These are phyloP conservation scores for Phaseolus lunatus DNA, from an alignment of 306 rosid genomes.

Conservation along the genomic window DNA sequence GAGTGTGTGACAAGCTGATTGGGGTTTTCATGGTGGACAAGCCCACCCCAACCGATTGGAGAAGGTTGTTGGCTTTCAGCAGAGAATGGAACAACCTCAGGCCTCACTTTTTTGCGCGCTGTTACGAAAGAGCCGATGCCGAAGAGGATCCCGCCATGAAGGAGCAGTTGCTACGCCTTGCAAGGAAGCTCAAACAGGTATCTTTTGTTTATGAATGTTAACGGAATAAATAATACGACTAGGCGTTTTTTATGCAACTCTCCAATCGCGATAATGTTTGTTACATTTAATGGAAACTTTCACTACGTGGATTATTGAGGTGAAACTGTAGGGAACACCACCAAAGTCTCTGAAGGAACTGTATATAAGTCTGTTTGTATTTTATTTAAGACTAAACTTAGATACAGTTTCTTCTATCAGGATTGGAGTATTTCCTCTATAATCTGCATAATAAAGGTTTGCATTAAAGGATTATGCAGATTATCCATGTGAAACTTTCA, in stretches of 20 bases:
- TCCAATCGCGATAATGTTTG: neutral
- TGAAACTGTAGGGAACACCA: neutral
- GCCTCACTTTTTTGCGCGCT: slow-evolving; percentile 73
- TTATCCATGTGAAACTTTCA: too few species aligned
- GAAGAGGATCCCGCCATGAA: slow-evolving; percentile 71
- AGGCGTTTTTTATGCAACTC: neutral
- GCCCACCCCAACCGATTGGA: slow-evolving; percentile 87
- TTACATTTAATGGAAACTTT: neutral
- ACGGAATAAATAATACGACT: too few species aligned
- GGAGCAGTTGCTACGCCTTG: slow-evolving; percentile 78
- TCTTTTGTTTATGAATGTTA: neutral
- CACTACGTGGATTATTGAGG: neutral
- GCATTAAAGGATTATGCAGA: too few species aligned
- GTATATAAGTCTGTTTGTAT: too few species aligned
- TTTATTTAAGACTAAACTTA: too few species aligned
- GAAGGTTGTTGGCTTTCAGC: slow-evolving; percentile 85
- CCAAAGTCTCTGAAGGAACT: neutral
- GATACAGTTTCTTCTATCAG: too few species aligned
- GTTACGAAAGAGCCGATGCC: slow-evolving; percentile 61
- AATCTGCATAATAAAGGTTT: too few species aligned
- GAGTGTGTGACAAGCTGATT: slow-evolving; percentile 85
- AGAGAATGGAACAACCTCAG: slow-evolving; percentile 75
- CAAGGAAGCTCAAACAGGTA: slow-evolving; percentile 91
- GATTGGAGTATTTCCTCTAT: too few species aligned
- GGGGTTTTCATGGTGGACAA: slow-evolving; percentile 92